Percentiles rank a stretch among this genome's conserved stretches.
Evolutionary conservation across 352 stramenopile genomes (phyloP).

Genomic region (Saprolegnia parasitica): DNA sequence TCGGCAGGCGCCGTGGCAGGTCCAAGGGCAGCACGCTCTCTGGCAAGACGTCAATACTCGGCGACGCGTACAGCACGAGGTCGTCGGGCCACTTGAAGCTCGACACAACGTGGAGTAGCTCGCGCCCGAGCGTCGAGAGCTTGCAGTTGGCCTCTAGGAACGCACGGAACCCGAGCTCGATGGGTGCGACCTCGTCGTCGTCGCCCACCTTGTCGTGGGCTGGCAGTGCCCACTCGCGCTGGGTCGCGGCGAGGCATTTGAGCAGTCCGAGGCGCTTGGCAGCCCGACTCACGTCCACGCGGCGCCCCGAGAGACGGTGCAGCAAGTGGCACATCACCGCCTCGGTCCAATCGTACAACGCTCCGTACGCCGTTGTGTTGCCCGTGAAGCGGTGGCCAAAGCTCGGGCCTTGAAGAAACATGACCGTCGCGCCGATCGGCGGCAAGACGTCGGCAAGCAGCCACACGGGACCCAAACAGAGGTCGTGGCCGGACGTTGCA

Average conservation of each 20-base stretch:
- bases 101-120: constrained; percentile 53
- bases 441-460: constrained; percentile 55
- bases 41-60: constrained; percentile 51
- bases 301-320: constrained; percentile 48
- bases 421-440: constrained; percentile 41
- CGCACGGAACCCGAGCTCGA: constrained; percentile 41
- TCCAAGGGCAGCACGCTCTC: constrained; percentile 39
- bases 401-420: constrained; percentile 62
- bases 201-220: constrained; percentile 30
- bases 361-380: constrained; percentile 46
- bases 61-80: constrained; percentile 49
- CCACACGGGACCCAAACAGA: constrained; percentile 62
- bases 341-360: constrained; percentile 65
- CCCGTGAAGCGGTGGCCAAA: constrained; percentile 62
- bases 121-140: constrained; percentile 51
- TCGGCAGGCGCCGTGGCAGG: constrained; percentile 53
- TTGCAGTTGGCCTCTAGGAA: constrained; percentile 63
- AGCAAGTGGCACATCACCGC: constrained; percentile 53
- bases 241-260: constrained; percentile 39
- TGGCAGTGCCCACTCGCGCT: constrained; percentile 2
- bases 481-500: constrained; percentile 54
- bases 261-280: constrained; percentile 45
- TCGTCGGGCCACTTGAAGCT: constrained; percentile 59
- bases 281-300: constrained; percentile 48
- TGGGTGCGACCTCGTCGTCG: constrained; percentile 36